Conservation (phyloP, 2,329 filamentous ascomycete genomes). For the Endoconidiophora laricicola region DNA sequence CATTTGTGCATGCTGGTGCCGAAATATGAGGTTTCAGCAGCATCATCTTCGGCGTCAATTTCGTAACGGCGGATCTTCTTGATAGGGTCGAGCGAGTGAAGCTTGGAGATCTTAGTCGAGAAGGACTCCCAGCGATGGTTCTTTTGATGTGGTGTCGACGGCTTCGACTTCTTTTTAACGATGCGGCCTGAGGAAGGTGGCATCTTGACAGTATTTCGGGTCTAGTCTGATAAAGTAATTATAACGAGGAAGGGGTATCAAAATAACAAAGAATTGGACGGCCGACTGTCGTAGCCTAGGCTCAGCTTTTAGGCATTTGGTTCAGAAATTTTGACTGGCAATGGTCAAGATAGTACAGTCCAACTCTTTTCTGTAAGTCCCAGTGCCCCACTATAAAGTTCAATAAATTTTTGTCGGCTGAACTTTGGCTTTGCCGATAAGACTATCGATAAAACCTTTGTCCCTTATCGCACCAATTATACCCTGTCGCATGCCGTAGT, state of each 20-base stretch:
- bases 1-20: conserved; percentile 70
- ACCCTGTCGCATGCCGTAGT: conserved; percentile 6
- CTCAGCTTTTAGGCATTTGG: not conserved
- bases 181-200: conserved; percentile 53
- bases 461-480: conserved; percentile 13
- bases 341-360: not conserved
- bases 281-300: not conserved
- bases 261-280: not conserved
- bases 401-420: conserved; percentile 13
- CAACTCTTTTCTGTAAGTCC: not conserved
- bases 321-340: not conserved
- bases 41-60: conserved; percentile 62
- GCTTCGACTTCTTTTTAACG: conserved; percentile 53
- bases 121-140: conserved; percentile 87
- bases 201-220: conserved; percentile 17
- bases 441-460: conserved; percentile 5
- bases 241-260: not conserved
- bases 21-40: conserved; percentile 72
- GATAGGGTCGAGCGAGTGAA: conserved; percentile 80
- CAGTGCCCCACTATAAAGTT: conserved; percentile 9
- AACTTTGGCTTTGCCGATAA: conserved; percentile 14
- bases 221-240: not conserved
- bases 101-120: conserved; percentile 71
- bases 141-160: conserved; percentile 57
- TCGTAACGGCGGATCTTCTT: conserved; percentile 75